These are phyloP conservation scores for Mycena crocata DNA, from an alignment of 768 basidiomycete genomes.

Conservation along the genomic window DNA sequence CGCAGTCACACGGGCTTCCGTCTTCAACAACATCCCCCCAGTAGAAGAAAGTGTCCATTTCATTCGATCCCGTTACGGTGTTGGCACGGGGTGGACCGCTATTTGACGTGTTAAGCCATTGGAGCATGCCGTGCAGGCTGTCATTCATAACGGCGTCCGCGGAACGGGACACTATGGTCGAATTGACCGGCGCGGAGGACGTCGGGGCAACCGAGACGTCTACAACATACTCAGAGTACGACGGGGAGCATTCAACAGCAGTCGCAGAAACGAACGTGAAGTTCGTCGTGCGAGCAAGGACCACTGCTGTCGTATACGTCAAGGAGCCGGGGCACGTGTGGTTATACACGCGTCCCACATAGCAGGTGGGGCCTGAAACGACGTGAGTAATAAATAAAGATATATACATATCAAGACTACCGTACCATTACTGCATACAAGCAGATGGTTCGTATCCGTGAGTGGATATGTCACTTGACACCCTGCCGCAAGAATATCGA, in stretches of 20 bases:
- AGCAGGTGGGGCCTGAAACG: not conserved
- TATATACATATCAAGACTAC: not conserved
- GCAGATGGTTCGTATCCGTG: conserved; percentile 1
- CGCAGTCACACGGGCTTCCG: not conserved
- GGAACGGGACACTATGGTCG: not conserved
- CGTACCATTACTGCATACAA: not conserved
- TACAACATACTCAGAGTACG: conserved; percentile 8
- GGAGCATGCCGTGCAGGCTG: conserved; percentile 6
- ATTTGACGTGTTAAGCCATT: conserved; percentile 8
- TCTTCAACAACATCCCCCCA: not conserved
- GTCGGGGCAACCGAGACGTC: conserved; percentile 7
- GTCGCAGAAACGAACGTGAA: not conserved
- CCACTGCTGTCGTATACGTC: not conserved
- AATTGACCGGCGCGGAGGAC: not conserved
- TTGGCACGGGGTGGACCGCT: not conserved
- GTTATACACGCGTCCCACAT: conserved; percentile 15
- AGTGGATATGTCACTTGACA: conserved; percentile 11
- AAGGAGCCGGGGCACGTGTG: conserved; percentile 25
- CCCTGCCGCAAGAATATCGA: conserved; percentile 10
- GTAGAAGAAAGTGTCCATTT: not conserved
- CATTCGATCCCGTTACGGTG: not conserved
- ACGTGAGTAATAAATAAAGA: not conserved
- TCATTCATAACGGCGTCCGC: not conserved
- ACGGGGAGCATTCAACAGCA: conserved; percentile 11
- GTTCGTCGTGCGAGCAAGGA: not conserved